Evolutionary conservation across 179 eudicot species (phyloP).

Genomic region (Dionaea muscipula): DNA sequence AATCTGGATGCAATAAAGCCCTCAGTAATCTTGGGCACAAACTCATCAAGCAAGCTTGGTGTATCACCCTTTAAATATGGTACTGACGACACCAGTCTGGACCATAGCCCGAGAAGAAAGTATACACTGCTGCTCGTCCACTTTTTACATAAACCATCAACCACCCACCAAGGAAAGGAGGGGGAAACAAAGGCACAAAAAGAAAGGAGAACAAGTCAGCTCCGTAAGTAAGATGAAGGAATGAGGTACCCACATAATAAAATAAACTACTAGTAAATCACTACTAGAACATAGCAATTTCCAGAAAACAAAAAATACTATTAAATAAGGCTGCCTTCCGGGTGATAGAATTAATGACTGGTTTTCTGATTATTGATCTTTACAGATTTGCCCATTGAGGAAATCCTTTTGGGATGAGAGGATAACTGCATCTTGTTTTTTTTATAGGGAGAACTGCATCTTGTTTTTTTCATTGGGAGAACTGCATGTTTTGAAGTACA

Average conservation of each 20-base stretch:
- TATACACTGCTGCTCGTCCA: slow-evolving; percentile 99
- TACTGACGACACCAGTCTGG: slow-evolving; percentile 86
- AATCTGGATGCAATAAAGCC: slow-evolving; percentile 87
- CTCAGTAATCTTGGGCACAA: slow-evolving; percentile 84
- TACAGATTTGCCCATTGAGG: no score
- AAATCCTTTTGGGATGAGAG: no score
- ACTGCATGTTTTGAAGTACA: neutral
- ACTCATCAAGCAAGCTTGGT: slow-evolving; percentile 82
- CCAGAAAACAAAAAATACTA: no score
- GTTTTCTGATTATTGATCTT: no score
- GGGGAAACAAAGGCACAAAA: slow-evolving; percentile 4
- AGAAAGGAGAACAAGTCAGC: neutral
- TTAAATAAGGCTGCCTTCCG: no score
- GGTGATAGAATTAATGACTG: no score
- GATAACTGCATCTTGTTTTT: no score
- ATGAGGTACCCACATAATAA: no score
- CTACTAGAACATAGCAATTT: no score
- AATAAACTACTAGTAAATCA: no score
- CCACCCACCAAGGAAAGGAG: slow-evolving; percentile 12
- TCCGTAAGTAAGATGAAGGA: neutral
- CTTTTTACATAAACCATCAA: slow-evolving; percentile 26
- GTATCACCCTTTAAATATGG: slow-evolving; percentile 85
- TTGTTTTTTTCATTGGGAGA: no score
- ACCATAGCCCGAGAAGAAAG: slow-evolving; percentile 93
- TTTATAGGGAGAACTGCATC: no score